Conservation (phyloP, 2,329 filamentous ascomycete species). For the Plenodomus lindquistii region DNA sequence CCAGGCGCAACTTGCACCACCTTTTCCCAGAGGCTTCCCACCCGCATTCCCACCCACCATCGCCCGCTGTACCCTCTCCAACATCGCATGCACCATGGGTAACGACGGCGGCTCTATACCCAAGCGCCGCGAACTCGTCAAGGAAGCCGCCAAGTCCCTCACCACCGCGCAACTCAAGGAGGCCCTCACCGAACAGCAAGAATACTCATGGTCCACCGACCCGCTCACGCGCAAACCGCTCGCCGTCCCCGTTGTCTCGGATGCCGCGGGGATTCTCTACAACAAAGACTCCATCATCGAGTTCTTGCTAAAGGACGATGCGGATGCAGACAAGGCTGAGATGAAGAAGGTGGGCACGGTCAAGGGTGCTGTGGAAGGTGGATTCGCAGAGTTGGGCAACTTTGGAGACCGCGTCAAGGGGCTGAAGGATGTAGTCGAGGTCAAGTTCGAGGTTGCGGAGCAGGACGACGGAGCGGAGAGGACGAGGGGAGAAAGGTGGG, state of each 20-base stretch:
- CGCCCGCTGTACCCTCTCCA: background rate
- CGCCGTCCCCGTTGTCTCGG: slow-evolving; percentile 76
- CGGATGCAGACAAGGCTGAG: slow-evolving; percentile 63
- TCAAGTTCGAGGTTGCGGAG: slow-evolving; percentile 70
- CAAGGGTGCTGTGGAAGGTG: slow-evolving; percentile 62
- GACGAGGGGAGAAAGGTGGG: slow-evolving; percentile 62
- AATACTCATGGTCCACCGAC: slow-evolving; percentile 85
- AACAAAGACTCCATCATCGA: slow-evolving; percentile 90
- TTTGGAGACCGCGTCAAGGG: slow-evolving; percentile 70
- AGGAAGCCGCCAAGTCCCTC: slow-evolving; percentile 81
- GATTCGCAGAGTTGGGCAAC: slow-evolving; percentile 50
- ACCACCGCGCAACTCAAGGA: slow-evolving; percentile 88
- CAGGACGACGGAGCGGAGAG: slow-evolving; percentile 46
- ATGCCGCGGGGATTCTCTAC: slow-evolving; percentile 82
- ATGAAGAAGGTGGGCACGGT: slow-evolving; percentile 47
- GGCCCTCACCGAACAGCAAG: slow-evolving; percentile 79
- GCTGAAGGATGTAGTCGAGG: slow-evolving; percentile 82
- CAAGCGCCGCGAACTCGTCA: slow-evolving; percentile 92
- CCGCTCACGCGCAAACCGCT: slow-evolving; percentile 81
- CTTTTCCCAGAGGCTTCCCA: background rate
- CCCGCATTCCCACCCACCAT: slow-evolving; percentile 2
- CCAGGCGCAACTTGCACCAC: background rate
- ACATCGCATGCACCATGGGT: slow-evolving; percentile 65
- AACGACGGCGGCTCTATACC: slow-evolving; percentile 97
- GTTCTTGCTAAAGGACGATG: slow-evolving; percentile 62